Evolutionary conservation across 2,329 filamentous ascomycete genomes (phyloP).

Genomic region (Colletotrichum camelliae): DNA sequence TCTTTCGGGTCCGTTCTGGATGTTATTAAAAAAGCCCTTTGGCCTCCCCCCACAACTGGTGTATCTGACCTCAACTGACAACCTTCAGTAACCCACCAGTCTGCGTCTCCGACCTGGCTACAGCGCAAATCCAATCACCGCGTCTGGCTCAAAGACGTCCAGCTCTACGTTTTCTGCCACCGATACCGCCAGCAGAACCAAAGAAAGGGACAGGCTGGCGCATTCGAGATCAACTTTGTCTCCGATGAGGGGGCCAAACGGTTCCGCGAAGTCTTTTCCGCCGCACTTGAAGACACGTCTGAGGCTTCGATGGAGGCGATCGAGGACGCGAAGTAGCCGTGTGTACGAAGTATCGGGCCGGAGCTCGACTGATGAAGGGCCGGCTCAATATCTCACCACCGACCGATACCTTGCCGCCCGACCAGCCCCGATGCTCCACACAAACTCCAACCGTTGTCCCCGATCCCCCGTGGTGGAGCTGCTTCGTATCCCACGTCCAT

Average conservation of each 20-base stretch:
- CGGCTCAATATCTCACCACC: background rate
- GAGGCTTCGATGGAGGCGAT: background rate
- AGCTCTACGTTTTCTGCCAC: constrained; percentile 65
- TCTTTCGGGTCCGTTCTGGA: background rate
- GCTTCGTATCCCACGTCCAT: background rate
- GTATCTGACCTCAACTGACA: background rate
- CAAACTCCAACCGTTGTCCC: background rate
- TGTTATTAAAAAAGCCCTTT: background rate
- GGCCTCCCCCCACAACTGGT: background rate
- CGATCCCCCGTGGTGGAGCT: background rate
- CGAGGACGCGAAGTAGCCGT: background rate
- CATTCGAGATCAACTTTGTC: constrained; percentile 58
- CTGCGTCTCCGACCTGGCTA: constrained; percentile 55
- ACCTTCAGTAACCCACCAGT: constrained; percentile 56
- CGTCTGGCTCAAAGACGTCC: constrained; percentile 58
- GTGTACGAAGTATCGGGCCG: background rate
- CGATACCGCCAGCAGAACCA: constrained; percentile 58
- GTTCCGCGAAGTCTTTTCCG: constrained; percentile 48
- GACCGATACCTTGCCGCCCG: background rate
- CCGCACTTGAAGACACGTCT: background rate
- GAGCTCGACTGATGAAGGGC: background rate
- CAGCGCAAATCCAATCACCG: constrained; percentile 49
- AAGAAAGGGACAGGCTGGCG: constrained; percentile 51
- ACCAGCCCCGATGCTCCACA: background rate
- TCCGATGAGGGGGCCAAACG: constrained; percentile 43